phyloP scores from a whole-genome alignment of 2,329 filamentous ascomycete genomes.

The Epichloe sylvatica region DNA sequence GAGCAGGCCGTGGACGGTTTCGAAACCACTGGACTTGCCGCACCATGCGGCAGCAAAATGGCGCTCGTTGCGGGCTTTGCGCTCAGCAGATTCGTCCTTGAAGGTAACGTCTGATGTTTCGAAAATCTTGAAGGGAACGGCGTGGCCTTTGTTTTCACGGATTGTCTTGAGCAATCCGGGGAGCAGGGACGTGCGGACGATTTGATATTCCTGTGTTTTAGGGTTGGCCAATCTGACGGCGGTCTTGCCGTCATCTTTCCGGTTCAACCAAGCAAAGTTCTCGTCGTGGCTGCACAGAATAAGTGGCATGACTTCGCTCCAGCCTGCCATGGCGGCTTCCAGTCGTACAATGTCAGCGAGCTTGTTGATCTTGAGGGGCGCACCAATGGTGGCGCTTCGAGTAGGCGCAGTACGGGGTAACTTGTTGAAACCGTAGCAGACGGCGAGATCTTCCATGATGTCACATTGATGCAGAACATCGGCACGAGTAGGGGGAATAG shows the following conservation, averaged over 20 bases:
- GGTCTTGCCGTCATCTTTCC: slow-evolving; percentile 70
- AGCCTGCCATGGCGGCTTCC: slow-evolving; percentile 86
- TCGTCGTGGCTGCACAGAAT: slow-evolving; percentile 97
- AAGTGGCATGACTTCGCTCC: slow-evolving; percentile 90
- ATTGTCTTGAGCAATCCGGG: slow-evolving; percentile 88
- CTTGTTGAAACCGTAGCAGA: slow-evolving; percentile 95
- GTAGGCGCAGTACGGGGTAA: slow-evolving; percentile 77
- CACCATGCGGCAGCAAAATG: slow-evolving; percentile 96
- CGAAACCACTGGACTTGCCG: slow-evolving; percentile 87
- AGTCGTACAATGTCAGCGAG: slow-evolving; percentile 78
- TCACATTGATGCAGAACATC: slow-evolving; percentile 95
- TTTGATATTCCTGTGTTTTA: slow-evolving; percentile 86
- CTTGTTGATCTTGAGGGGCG: slow-evolving; percentile 90
- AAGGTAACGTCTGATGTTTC: slow-evolving; percentile 84
- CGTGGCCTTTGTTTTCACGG: slow-evolving; percentile 80
- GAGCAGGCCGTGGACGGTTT: slow-evolving; percentile 84
- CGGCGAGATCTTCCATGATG: slow-evolving; percentile 96
- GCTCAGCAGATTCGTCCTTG: slow-evolving; percentile 70
- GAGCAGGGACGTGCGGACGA: slow-evolving; percentile 74
- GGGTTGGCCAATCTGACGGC: slow-evolving; percentile 81
- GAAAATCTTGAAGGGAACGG: slow-evolving; percentile 81
- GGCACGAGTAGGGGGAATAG: slow-evolving; percentile 81
- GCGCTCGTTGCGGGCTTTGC: slow-evolving; percentile 80
- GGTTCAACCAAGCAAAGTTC: slow-evolving; percentile 92
- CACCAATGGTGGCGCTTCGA: slow-evolving; percentile 73